Evolutionary conservation across 1,284 basidiomycete species (phyloP).

Genomic region (Puccinia brachypodii): DNA sequence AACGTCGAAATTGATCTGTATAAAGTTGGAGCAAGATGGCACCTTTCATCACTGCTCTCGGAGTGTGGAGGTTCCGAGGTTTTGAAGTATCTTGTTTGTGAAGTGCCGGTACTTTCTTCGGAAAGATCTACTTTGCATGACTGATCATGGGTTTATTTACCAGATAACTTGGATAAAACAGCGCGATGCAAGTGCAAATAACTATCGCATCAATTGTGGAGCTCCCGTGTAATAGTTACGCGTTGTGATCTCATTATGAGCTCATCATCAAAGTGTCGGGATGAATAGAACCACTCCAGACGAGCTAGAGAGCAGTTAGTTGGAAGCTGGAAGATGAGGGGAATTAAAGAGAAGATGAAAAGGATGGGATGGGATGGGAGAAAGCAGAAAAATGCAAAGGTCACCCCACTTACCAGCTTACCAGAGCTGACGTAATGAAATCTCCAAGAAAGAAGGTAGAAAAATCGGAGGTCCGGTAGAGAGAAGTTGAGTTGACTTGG

Average conservation of each 20-base stretch:
- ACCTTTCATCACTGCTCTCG: neutral
- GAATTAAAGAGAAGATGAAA: neutral
- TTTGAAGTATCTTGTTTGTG: neutral
- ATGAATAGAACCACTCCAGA: too few relatives aligned
- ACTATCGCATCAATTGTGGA: neutral
- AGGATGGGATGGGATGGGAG: neutral
- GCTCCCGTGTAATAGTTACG: too few relatives aligned
- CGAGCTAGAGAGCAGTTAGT: too few relatives aligned
- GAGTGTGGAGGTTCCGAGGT: constrained; percentile 20
- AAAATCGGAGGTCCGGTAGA: neutral
- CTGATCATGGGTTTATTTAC: neutral
- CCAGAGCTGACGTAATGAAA: constrained; percentile 6
- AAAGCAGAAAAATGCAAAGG: neutral
- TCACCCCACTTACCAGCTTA: constrained; percentile 3
- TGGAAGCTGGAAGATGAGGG: neutral
- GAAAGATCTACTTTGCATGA: neutral
- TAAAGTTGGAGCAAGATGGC: neutral
- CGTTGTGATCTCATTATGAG: neutral
- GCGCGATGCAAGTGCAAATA: neutral
- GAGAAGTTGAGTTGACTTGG: neutral
- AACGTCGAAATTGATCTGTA: neutral
- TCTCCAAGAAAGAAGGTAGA: neutral
- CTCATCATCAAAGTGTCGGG: neutral
- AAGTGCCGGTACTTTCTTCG: neutral
- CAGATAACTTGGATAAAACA: neutral